phyloP scores from a whole-genome alignment of 176 grass and related monocot genomes.

The Aegilops speltoides region DNA sequence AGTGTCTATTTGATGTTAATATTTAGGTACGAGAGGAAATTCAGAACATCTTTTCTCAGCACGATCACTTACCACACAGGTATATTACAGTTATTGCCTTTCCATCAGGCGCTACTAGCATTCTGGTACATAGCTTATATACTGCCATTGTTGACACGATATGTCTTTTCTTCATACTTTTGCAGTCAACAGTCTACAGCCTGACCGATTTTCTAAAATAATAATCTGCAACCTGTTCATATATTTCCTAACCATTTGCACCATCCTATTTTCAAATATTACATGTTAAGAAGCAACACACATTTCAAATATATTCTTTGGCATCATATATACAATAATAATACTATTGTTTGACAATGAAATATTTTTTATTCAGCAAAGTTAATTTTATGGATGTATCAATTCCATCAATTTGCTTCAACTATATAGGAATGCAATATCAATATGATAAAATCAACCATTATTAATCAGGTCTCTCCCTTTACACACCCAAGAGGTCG shows the following conservation, averaged over 20 bases:
- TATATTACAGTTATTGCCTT: slow-evolving; percentile 11
- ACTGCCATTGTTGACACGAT: too few species aligned
- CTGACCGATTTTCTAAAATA: too few species aligned
- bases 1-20: not conserved
- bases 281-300: not conserved
- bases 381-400: not conserved
- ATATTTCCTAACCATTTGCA: not conserved
- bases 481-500: not conserved
- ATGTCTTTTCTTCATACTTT: not conserved
- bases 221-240: not conserved
- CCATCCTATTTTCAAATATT: not conserved
- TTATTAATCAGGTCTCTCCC: slow-evolving; percentile 29
- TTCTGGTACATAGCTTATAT: too few species aligned
- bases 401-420: not conserved
- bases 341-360: not conserved
- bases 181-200: not conserved
- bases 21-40: slow-evolving; percentile 43
- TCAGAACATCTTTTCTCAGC: slow-evolving; percentile 25
- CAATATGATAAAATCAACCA: not conserved
- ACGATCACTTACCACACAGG: slow-evolving; percentile 2
- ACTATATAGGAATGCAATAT: not conserved
- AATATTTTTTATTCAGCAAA: not conserved
- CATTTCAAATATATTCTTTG: not conserved
- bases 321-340: not conserved
- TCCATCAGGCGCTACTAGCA: not conserved